phyloP scores from a whole-genome alignment of 768 basidiomycete genomes.

The Tylopilus balloui region DNA sequence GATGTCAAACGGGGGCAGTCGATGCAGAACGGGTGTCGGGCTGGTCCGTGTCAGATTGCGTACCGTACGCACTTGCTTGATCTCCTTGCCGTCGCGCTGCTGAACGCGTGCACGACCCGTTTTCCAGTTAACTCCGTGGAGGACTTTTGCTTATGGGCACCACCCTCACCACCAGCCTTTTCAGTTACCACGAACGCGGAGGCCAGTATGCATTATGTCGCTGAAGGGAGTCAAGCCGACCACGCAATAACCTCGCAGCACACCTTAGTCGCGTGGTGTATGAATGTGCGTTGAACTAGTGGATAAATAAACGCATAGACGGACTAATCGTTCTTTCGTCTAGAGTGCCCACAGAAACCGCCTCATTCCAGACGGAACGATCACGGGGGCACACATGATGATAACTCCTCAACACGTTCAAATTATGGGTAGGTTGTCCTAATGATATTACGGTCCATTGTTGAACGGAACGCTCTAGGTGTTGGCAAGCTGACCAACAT shows the following conservation, averaged over 20 bases:
- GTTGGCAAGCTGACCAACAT: conserved; percentile 61
- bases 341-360: conserved; percentile 59
- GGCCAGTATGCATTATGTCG: conserved; percentile 33
- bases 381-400: conserved; percentile 63
- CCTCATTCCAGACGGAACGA: conserved; percentile 68
- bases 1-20: conserved; percentile 54
- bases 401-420: conserved; percentile 74
- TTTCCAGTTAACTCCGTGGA: conserved; percentile 52
- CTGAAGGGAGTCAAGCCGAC: conserved; percentile 10
- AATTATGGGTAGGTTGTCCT: conserved; percentile 46
- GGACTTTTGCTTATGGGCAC: conserved; percentile 51
- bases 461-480: conserved; percentile 40
- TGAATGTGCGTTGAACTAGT: conserved; percentile 30
- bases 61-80: conserved; percentile 40
- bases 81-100: background rate
- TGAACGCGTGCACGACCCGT: background rate
- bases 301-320: background rate
- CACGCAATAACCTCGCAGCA: conserved; percentile 29
- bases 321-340: background rate
- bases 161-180: conserved; percentile 47
- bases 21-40: conserved; percentile 65
- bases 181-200: conserved; percentile 60
- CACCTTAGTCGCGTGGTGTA: conserved; percentile 53
- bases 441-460: conserved; percentile 16
- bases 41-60: conserved; percentile 59